Percentiles rank a stretch among this genome's conserved stretches.
phyloP scores from a whole-genome alignment of 805 yeast species.

The Ogataea parapolymorpha region DNA sequence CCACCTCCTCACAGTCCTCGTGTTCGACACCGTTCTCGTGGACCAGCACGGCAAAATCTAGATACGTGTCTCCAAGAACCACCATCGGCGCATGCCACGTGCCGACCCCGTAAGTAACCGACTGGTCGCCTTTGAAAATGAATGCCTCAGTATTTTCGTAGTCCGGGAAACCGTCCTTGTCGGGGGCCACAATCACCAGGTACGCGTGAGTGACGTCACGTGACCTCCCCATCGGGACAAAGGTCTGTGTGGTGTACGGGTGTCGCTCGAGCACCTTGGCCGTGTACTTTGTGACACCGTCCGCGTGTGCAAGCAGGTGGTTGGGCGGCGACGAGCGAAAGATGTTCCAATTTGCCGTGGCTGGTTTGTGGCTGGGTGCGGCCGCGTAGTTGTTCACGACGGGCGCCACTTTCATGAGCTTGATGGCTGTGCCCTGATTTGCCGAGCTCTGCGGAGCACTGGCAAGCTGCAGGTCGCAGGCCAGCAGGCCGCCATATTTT shows the following conservation, averaged over 20 bases:
- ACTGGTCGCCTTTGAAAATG: slow-evolving; percentile 75
- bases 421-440: slow-evolving; percentile 91
- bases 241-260: slow-evolving; percentile 85
- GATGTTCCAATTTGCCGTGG: slow-evolving; percentile 74
- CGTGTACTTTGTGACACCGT: slow-evolving; percentile 34
- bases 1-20: slow-evolving; percentile 81
- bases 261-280: slow-evolving; percentile 84
- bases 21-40: slow-evolving; percentile 77
- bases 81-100: slow-evolving; percentile 99
- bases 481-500: slow-evolving; percentile 74
- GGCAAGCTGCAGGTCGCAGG: slow-evolving; percentile 60
- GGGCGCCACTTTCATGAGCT: slow-evolving; percentile 70
- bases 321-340: slow-evolving; percentile 77
- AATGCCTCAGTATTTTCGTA: slow-evolving; percentile 62
- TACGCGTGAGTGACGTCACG: slow-evolving; percentile 47
- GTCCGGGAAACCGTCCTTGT: slow-evolving; percentile 55
- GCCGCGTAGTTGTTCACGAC: slow-evolving; percentile 47
- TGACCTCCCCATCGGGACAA: slow-evolving; percentile 80
- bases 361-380: slow-evolving; percentile 44
- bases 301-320: slow-evolving; percentile 42
- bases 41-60: slow-evolving; percentile 86
- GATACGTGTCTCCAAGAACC: slow-evolving; percentile 49
- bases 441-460: slow-evolving; percentile 51
- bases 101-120: slow-evolving; percentile 82
- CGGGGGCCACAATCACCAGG: slow-evolving; percentile 75